A percentile compares a stretch with the other conserved stretches of the same genome.
Evolutionary conservation across 352 stramenopile genomes (phyloP).

Genomic region (Phytophthora aleatoria): DNA sequence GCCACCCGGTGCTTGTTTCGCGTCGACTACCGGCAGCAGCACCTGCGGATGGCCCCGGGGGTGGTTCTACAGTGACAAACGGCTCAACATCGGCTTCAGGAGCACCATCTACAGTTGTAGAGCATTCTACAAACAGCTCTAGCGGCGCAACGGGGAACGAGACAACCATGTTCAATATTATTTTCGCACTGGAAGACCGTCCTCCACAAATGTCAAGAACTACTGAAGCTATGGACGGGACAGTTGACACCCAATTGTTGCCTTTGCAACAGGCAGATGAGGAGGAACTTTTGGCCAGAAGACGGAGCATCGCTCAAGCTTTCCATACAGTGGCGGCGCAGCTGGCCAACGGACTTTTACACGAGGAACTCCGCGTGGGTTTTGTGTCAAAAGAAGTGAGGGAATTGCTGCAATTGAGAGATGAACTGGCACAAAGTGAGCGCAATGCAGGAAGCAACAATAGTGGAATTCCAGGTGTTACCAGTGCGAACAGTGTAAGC

Average conservation of each 20-base stretch:
- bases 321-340: conserved; percentile 75
- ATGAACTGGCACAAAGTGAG: conserved; percentile 79
- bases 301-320: conserved; percentile 48
- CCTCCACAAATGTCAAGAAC: conserved; percentile 22
- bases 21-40: conserved; percentile 31
- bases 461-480: conserved; percentile 18
- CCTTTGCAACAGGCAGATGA: conserved; percentile 31
- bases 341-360: conserved; percentile 78
- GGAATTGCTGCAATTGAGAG: conserved; percentile 77
- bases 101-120: conserved; percentile 19
- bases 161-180: conserved; percentile 90
- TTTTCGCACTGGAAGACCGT: conserved; percentile 78
- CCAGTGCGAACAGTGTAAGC: conserved; percentile 37
- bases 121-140: conserved; percentile 21
- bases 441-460: conserved; percentile 34
- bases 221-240: conserved; percentile 1
- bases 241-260: conserved; percentile 26
- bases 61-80: conserved; percentile 6
- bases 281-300: conserved; percentile 39
- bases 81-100: conserved; percentile 11
- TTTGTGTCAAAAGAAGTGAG: conserved; percentile 83
- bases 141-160: conserved; percentile 42
- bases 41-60: conserved; percentile 12
- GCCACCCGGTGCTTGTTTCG: conserved; percentile 80
- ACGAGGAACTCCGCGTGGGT: conserved; percentile 79